Evolutionary conservation across 2,329 filamentous ascomycete genomes (phyloP), one percentile per base, ranked within the genome.

Genomic region (Ceratocystis albifundus): DNA sequence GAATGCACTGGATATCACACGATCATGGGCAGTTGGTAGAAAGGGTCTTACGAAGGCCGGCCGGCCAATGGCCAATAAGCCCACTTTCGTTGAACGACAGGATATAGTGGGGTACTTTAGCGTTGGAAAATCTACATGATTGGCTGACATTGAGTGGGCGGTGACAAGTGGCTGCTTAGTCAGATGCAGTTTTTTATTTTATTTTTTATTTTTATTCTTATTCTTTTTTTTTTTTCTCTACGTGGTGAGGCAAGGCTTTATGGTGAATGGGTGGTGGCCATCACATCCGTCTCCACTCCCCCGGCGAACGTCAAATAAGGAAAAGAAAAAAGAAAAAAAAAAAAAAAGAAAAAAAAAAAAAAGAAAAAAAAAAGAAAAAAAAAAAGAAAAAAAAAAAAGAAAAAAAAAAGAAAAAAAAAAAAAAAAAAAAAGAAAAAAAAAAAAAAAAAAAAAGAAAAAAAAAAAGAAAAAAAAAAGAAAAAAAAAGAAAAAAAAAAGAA

Each of bases 131-230:
- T 25, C 53, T 0, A 12, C 10, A 17, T 57, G 53, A 57, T 57
- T 57, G 53, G 53, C 53, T 57, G 3, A 25, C 7, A n/a, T 4
- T 28, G 1, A 6, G 17, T 15, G 22, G 53, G 53, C 25, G 2
- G 15, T 57, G 50, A 32, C 53, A 57, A 32, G 53, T 15, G 6
- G 8, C 32, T 57, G 53, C 53, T 57, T 57, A 57, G 53, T 57
- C 53, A 57, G 15, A 30, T 5, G 15, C 6, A 2, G 6, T 17
- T 30, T 12, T n/a, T n/a, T n/a, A n/a, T n/a, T n/a, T n/a, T n/a
- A n/a, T n/a, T n/a, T n/a, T n/a, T n/a, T n/a, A n/a, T n/a, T n/a
- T n/a, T n/a, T n/a, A n/a, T n/a, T n/a, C n/a, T n/a, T n/a, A n/a
- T n/a, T n/a, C n/a, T n/a, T n/a, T n/a, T n/a, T n/a, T n/a, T n/a